These are phyloP conservation scores for Wickerhamomyces sp. DNA, from an alignment of 1,139 yeast species.

Conservation along the genomic window DNA sequence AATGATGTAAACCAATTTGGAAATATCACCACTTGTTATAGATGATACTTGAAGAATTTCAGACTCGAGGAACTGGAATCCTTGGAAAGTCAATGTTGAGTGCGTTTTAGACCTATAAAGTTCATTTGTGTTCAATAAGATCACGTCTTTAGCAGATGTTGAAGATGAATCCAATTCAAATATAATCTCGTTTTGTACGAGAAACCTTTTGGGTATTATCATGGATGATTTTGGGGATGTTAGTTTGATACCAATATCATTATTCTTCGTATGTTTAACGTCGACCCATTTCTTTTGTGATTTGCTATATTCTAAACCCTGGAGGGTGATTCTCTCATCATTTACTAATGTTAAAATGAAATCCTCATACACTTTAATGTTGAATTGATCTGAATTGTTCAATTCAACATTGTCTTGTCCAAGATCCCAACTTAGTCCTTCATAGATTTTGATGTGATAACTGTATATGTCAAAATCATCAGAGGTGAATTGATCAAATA, in stretches of 20 bases:
- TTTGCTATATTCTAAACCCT: not conserved
- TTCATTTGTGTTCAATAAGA: not conserved
- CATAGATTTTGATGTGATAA: slow-evolving; percentile 10
- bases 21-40: not conserved
- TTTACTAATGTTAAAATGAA: slow-evolving; percentile 9
- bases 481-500: slow-evolving; percentile 20
- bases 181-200: not conserved
- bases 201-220: not conserved
- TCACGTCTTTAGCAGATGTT: not conserved
- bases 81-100: not conserved
- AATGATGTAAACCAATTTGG: not conserved
- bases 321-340: slow-evolving; percentile 12
- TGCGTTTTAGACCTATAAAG: not conserved
- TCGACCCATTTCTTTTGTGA: not conserved
- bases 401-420: slow-evolving; percentile 8
- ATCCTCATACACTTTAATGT: slow-evolving; percentile 5
- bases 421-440: slow-evolving; percentile 1
- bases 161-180: not conserved
- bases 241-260: not conserved
- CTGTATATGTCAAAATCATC: slow-evolving; percentile 19
- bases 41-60: not conserved
- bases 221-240: not conserved
- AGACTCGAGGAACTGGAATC: not conserved
- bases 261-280: not conserved
- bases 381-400: slow-evolving; percentile 17